These are phyloP conservation scores for Bipolaris victoriae DNA, from an alignment of 2,329 filamentous ascomycete species.

Conservation along the genomic window DNA sequence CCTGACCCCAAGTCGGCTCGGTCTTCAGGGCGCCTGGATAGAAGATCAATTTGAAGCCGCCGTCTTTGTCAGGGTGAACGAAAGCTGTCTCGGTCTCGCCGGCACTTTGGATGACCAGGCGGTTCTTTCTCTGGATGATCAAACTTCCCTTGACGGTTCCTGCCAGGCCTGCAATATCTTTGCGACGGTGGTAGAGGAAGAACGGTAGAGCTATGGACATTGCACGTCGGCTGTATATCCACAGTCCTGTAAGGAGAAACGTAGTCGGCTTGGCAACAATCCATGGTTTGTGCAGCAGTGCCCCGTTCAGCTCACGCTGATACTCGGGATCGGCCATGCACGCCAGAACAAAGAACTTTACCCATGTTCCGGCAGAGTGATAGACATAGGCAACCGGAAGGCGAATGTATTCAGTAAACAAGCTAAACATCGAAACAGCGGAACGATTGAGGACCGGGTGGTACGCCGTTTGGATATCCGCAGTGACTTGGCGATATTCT, in stretches of 20 bases:
- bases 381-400: conserved; percentile 51
- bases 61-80: conserved; percentile 46
- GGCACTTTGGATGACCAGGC: conserved; percentile 56
- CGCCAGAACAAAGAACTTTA: conserved; percentile 59
- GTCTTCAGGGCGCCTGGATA: conserved; percentile 49
- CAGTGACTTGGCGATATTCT: conserved; percentile 41
- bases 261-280: conserved; percentile 48
- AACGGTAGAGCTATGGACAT: conserved; percentile 56
- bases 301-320: conserved; percentile 57
- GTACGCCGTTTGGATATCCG: conserved; percentile 42
- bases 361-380: conserved; percentile 51
- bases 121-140: conserved; percentile 55
- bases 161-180: conserved; percentile 56
- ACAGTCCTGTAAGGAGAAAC: conserved; percentile 55
- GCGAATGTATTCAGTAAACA: conserved; percentile 37
- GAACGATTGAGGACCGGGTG: conserved; percentile 41
- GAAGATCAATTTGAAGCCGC: conserved; percentile 48
- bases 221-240: conserved; percentile 55
- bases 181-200: conserved; percentile 58
- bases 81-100: conserved; percentile 60
- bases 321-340: conserved; percentile 60
- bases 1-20: conserved; percentile 55
- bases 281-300: conserved; percentile 46
- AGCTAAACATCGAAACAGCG: conserved; percentile 29
- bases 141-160: conserved; percentile 58